A percentile compares a stretch with the other conserved stretches of the same genome.
Conservation (phyloP, 1,139 yeast species). For the Kodamaea ohmeri region DNA sequence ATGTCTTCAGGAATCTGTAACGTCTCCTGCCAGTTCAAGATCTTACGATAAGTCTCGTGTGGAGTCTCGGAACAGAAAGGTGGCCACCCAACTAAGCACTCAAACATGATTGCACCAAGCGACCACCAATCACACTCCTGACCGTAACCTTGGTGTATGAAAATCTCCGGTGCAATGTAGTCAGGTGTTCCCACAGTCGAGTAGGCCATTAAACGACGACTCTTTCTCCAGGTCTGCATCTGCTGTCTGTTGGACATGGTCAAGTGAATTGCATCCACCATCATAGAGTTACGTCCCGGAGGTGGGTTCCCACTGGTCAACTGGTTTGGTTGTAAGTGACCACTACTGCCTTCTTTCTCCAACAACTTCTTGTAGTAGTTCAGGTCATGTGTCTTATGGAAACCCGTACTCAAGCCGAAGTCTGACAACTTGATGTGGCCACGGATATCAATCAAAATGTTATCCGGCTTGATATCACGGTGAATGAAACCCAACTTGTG, state of each 20-base stretch:
- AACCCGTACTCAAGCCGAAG: slow-evolving; percentile 83
- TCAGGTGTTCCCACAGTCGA: slow-evolving; percentile 99
- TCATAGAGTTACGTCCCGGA: slow-evolving; percentile 65
- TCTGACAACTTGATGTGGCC: slow-evolving; percentile 79
- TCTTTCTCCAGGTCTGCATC: slow-evolving; percentile 97
- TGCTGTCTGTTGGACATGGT: slow-evolving; percentile 96
- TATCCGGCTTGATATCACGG: slow-evolving; percentile 78
- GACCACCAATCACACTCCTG: slow-evolving; percentile 99
- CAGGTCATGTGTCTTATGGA: slow-evolving; percentile 81
- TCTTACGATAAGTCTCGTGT: slow-evolving; percentile 95
- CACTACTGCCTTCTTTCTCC: slow-evolving; percentile 50
- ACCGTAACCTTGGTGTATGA: slow-evolving; percentile 95
- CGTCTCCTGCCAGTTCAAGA: slow-evolving; percentile 92
- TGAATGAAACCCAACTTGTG: slow-evolving; percentile 79
- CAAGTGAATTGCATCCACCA: slow-evolving; percentile 92
- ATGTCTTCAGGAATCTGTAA: slow-evolving; percentile 93
- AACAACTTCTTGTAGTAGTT: slow-evolving; percentile 70
- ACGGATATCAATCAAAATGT: slow-evolving; percentile 72
- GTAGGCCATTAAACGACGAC: slow-evolving; percentile 94
- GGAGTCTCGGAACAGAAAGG: slow-evolving; percentile 99
- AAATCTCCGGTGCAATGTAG: slow-evolving; percentile 97
- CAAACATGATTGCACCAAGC: slow-evolving; percentile 97
- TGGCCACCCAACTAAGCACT: slow-evolving; percentile 98
- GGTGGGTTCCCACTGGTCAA: slow-evolving; percentile 17
- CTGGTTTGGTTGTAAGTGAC: slow-evolving; percentile 26